These are phyloP conservation scores for Epichloe aotearoae DNA, from an alignment of 2,329 filamentous ascomycete species.

Conservation along the genomic window DNA sequence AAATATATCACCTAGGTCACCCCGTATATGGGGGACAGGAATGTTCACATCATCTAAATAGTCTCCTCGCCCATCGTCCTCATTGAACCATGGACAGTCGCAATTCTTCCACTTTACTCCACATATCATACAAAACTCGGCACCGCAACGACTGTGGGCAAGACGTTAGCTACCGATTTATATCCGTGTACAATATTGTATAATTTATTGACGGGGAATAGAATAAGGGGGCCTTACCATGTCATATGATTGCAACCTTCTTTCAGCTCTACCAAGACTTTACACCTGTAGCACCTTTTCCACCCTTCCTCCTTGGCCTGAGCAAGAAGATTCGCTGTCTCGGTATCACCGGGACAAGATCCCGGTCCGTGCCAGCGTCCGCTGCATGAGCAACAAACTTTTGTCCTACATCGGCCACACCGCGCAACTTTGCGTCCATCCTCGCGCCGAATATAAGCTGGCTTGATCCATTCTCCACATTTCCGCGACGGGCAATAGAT, in stretches of 20 bases:
- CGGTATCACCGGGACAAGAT: constrained; percentile 61
- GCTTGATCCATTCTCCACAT: constrained; percentile 72
- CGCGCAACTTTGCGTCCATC: constrained; percentile 51
- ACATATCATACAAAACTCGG: constrained; percentile 81
- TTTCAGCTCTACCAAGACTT: constrained; percentile 60
- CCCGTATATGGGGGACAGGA: constrained; percentile 22
- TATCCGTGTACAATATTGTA: background rate
- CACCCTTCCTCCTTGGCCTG: constrained; percentile 56
- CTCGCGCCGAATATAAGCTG: constrained; percentile 48
- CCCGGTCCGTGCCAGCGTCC: constrained; percentile 56
- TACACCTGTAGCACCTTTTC: constrained; percentile 65
- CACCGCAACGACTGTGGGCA: constrained; percentile 51
- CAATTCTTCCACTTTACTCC: constrained; percentile 72
- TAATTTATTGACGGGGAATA: background rate
- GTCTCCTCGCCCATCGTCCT: constrained; percentile 41
- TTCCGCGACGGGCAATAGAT: constrained; percentile 62
- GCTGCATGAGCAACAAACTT: constrained; percentile 63
- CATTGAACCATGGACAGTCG: constrained; percentile 69
- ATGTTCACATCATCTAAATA: constrained; percentile 39
- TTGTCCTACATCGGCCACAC: constrained; percentile 58
- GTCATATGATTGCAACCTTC: constrained; percentile 85
- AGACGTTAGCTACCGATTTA: background rate
- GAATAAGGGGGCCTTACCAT: constrained; percentile 42
- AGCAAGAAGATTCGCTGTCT: constrained; percentile 47
- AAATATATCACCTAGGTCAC: constrained; percentile 10